Base-by-base conservation (phyloP, 2,329 filamentous ascomycete species). In the Fonsecaea pedrosoi region DNA sequence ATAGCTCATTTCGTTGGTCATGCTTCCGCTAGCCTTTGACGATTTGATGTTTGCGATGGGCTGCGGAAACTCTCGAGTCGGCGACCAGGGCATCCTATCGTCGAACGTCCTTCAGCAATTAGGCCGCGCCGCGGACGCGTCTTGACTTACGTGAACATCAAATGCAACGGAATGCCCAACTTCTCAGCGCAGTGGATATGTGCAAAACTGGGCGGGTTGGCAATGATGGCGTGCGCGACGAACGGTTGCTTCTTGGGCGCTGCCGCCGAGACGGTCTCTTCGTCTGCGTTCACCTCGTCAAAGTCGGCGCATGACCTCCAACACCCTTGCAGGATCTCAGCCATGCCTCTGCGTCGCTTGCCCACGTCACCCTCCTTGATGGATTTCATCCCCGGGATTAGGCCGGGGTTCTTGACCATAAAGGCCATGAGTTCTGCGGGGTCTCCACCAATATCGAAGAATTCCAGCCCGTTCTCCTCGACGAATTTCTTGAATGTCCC, bases 81-180 rank as follows among this genome's bases (percentile, higher is more conserved):
- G 90, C 1, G 91, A 91, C 90, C 92, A 96, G 0, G 93, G 93
- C 92, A 97, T 96, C 66, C 90, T 32, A 89, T 82, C 25, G n/a
- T 21, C 32, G 35, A 18, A 18, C 6, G 6, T 2, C 9, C 18
- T 25, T 32, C 42, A 30, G 25, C 59, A 42, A 25, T 9, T 25
- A 18, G 8, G 6, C 25, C 4, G 9, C 32, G 5, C 90, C 90
- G 8, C 91, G 89, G 21, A 92, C 89, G 72, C 25, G 2, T 25
- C 25, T 91, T 89, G 7, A 60, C 92, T 87, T 53, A 90, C 90
- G 93, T 96, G 79, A 96, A 97, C 91, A 96, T 96, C 78, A 96
- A 81, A 75, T 94, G 90, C 3, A 94, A 77, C 0, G 92, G 92
- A 21, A 94, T 87, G 0, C 91, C 91, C 34, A 95, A 77, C 32